Percentiles rank a stretch among this genome's conserved stretches.
phyloP scores from a whole-genome alignment of 257 asterid species.

The Cinchona pubescens region DNA sequence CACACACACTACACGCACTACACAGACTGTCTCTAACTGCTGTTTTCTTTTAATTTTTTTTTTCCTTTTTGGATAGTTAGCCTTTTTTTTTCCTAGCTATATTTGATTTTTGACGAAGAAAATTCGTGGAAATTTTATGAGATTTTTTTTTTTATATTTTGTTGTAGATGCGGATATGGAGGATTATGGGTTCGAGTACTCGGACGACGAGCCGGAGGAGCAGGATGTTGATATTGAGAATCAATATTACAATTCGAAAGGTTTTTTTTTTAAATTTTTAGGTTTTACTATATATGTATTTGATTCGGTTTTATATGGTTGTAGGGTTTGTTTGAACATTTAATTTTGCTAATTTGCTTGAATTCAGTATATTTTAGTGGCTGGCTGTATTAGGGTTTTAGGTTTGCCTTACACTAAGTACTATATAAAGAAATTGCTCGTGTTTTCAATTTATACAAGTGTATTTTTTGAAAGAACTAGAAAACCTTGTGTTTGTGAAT shows the following conservation, averaged over 20 bases:
- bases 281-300: background rate
- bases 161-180: conserved; percentile 92
- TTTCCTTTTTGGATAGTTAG: background rate
- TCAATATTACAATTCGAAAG: conserved; percentile 97
- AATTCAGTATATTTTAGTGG: background rate
- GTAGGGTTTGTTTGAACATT: background rate
- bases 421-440: background rate
- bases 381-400: background rate
- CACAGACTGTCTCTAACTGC: background rate
- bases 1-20: background rate
- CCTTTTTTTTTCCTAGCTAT: background rate
- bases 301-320: background rate
- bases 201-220: conserved; percentile 96
- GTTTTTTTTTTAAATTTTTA: conserved; percentile 24
- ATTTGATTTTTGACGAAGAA: conserved; percentile 10
- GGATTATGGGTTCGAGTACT: conserved; percentile 97
- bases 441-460: too few relatives aligned
- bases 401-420: background rate
- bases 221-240: conserved; percentile 96
- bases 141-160: background rate
- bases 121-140: background rate
- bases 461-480: too few relatives aligned
- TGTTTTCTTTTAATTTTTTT: background rate
- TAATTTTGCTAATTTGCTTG: background rate
- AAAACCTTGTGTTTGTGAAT: too few relatives aligned